Evolutionary conservation across 2,329 filamentous ascomycete genomes (phyloP).

Genomic region (Rhynchosporium agropyri): DNA sequence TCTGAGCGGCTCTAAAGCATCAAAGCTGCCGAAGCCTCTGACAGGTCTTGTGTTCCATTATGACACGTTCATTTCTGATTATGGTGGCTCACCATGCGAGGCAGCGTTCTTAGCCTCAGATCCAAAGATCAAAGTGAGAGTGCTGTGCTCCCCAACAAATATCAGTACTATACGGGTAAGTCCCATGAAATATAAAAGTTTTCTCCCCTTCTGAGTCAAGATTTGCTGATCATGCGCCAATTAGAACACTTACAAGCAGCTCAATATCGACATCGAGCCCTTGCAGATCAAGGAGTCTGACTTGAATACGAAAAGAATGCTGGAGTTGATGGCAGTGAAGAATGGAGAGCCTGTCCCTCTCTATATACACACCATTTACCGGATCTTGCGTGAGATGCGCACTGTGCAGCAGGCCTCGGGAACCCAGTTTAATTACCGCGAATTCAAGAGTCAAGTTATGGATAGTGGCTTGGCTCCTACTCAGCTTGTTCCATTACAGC

Average conservation of each 20-base stretch:
- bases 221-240: neutral
- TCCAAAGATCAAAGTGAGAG: slow-evolving; percentile 49
- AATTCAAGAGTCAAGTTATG: slow-evolving; percentile 46
- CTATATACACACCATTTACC: slow-evolving; percentile 53
- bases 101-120: slow-evolving; percentile 56
- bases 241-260: slow-evolving; percentile 44
- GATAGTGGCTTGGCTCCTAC: slow-evolving; percentile 46
- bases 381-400: slow-evolving; percentile 55
- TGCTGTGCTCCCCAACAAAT: slow-evolving; percentile 56
- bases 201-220: no score
- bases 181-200: neutral
- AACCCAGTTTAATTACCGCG: slow-evolving; percentile 48
- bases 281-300: slow-evolving; percentile 51
- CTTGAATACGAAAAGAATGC: slow-evolving; percentile 55
- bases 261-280: slow-evolving; percentile 49
- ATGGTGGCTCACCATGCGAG: slow-evolving; percentile 49
- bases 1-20: slow-evolving; percentile 45
- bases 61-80: slow-evolving; percentile 49
- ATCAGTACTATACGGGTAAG: slow-evolving; percentile 45
- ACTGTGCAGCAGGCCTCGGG: slow-evolving; percentile 41
- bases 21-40: slow-evolving; percentile 47
- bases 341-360: slow-evolving; percentile 48
- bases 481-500: slow-evolving; percentile 58
- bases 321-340: slow-evolving; percentile 56
- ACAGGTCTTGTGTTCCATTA: slow-evolving; percentile 60